phyloP scores from a whole-genome alignment of 2,329 filamentous ascomycete species.

The Periconia sp. region DNA sequence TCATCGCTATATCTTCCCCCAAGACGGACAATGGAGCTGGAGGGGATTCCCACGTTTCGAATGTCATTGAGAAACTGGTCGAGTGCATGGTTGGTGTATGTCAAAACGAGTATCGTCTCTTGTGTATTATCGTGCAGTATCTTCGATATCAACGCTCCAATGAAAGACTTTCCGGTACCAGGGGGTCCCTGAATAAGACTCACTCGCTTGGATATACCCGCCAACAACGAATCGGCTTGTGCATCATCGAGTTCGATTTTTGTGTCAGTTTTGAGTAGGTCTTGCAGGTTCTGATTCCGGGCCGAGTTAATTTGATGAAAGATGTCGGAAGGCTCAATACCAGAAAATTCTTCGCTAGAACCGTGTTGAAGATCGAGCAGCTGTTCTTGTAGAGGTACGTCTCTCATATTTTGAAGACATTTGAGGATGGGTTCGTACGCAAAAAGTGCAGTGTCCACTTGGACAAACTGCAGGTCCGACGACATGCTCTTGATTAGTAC shows the following conservation, averaged over 20 bases:
- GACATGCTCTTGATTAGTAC: constrained; percentile 43
- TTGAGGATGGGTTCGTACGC: constrained; percentile 68
- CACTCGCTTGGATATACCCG: constrained; percentile 56
- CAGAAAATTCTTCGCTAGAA: constrained; percentile 21
- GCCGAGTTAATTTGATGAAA: constrained; percentile 23
- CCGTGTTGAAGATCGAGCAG: constrained; percentile 45
- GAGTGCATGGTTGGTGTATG: constrained; percentile 63
- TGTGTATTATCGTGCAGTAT: constrained; percentile 53
- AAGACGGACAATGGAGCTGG: constrained; percentile 59
- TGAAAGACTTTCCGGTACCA: constrained; percentile 75
- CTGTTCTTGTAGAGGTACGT: constrained; percentile 59
- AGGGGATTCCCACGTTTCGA: constrained; percentile 58
- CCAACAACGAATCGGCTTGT: constrained; percentile 59
- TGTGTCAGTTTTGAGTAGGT: constrained; percentile 16
- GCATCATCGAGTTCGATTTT: constrained; percentile 52
- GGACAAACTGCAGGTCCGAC: constrained; percentile 51
- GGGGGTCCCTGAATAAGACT: constrained; percentile 73
- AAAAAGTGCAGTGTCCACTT: constrained; percentile 68
- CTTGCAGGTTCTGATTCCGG: constrained; percentile 20
- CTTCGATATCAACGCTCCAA: constrained; percentile 66
- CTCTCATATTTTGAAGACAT: constrained; percentile 57
- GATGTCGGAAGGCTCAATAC: constrained; percentile 23
- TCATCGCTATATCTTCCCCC: constrained; percentile 59
- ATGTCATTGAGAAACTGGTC: constrained; percentile 62
- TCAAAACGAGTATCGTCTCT: constrained; percentile 63